Base-by-base conservation (phyloP, 305 asterid genomes). In the Rubia occidens region DNA sequence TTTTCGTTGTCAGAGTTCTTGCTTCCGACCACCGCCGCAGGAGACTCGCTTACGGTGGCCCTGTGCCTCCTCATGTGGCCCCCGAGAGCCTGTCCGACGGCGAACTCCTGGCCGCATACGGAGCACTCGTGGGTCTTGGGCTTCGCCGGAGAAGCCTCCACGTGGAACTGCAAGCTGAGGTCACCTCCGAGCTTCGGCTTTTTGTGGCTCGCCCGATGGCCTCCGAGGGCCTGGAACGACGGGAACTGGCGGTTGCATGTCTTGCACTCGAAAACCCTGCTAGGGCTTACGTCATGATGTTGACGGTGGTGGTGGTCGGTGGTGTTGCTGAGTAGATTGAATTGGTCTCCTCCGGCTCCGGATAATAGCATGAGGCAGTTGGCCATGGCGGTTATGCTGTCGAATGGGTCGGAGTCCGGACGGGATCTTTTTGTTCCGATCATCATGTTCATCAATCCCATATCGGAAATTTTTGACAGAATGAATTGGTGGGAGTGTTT, bases 41-140 rank as follows among this genome's bases (percentile, higher is more conserved):
- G 70, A 51, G 66, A 71, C 26, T 69, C 72, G 10, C n/a, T 69
- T 26, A 11, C 1, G 0, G 67, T 51, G 24, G 69, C 80, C 55
- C 83, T 74, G 64, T 82, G 86, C 42, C 82, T 69, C 43, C 84
- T 79, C 86, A 82, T 79, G 67, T 82, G 86, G 1, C 86, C 86
- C 0, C 84, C 86, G 0, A 82, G 74, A 3, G 86, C 86, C 69
- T 82, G 86, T 2, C 86, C 86, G 1, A 79, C 71, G 0, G 80
- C 76, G 47, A 82, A 82, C 18, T 82, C 84, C 21, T 69, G 69
- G 0, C 86, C 86, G 29, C 84, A 82, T 0, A 82, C 72, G 8
- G 86, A 79, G 54, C 86, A 82, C 72, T 82, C 86, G 66, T 82
- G 84, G 0, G 75, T 72, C 53, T 79, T 79, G 0, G 80, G 83